phyloP scores from a whole-genome alignment of 257 asterid species.

The Catharanthus roseus region DNA sequence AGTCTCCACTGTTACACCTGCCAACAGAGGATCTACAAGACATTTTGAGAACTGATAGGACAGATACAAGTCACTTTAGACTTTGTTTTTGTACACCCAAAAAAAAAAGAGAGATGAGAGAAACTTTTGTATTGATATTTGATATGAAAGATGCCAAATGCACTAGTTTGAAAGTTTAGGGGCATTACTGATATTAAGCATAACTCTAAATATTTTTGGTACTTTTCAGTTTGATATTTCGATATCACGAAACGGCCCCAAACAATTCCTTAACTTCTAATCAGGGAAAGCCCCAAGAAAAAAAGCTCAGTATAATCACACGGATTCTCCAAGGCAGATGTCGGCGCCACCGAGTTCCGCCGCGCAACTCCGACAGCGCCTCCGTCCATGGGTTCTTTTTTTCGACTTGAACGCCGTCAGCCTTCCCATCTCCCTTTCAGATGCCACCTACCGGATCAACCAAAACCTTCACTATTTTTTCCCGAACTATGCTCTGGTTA shows the following conservation, averaged over 20 bases:
- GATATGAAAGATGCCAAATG: too few relatives aligned
- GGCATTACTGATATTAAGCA: neutral
- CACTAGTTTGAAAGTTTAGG: neutral
- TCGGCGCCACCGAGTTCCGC: slow-evolving; percentile 34
- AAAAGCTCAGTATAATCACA: neutral
- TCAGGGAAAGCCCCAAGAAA: neutral
- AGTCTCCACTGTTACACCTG: too few relatives aligned
- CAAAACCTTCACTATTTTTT: slow-evolving; percentile 66
- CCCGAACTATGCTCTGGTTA: slow-evolving; percentile 60
- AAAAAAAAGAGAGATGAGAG: too few relatives aligned
- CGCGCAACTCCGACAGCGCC: slow-evolving; percentile 28
- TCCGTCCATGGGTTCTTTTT: slow-evolving; percentile 77
- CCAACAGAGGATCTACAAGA: too few relatives aligned
- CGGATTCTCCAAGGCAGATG: slow-evolving; percentile 9
- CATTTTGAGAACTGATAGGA: too few relatives aligned
- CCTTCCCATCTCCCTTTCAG: slow-evolving; percentile 79
- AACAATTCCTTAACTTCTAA: neutral
- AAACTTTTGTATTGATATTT: too few relatives aligned
- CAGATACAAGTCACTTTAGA: too few relatives aligned
- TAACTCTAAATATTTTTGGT: neutral
- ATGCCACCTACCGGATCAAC: slow-evolving; percentile 60
- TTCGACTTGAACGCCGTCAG: slow-evolving; percentile 46
- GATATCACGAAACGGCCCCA: neutral
- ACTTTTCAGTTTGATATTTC: neutral
- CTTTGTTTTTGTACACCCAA: too few relatives aligned